Conservation (phyloP, 1,284 basidiomycete genomes). For the Naganishia sp. region DNA sequence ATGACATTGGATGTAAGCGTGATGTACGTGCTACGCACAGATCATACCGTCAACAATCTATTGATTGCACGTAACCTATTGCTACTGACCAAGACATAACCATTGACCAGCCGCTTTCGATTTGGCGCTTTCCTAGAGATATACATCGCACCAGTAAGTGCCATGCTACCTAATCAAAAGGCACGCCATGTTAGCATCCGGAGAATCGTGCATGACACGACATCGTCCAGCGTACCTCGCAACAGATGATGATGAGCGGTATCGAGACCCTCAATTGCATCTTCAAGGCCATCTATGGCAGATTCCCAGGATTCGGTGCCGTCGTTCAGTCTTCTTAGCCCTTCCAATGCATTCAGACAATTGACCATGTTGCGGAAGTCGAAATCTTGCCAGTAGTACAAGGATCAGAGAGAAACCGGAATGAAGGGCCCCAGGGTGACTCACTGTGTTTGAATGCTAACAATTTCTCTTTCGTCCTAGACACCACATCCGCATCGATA, state of each 20-base stretch:
- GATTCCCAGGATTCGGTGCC: slow-evolving; percentile 4
- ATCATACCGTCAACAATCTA: neutral
- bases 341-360: slow-evolving; percentile 32
- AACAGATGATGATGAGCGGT: slow-evolving; percentile 10
- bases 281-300: slow-evolving; percentile 33
- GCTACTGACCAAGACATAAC: slow-evolving; percentile 7
- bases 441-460: slow-evolving; percentile 26
- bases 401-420: neutral
- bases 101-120: slow-evolving; percentile 1
- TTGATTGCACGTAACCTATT: neutral
- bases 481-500: slow-evolving; percentile 10
- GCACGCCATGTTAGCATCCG: neutral
- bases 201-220: neutral
- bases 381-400: slow-evolving; percentile 7
- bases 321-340: neutral
- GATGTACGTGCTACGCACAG: slow-evolving; percentile 8
- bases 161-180: slow-evolving; percentile 2
- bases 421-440: neutral
- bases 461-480: slow-evolving; percentile 1
- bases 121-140: neutral
- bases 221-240: neutral
- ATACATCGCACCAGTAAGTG: slow-evolving; percentile 10
- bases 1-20: slow-evolving; percentile 6
- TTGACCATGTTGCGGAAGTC: slow-evolving; percentile 34
- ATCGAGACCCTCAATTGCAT: slow-evolving; percentile 32